Percentiles rank a stretch among this genome's conserved stretches.
These are phyloP conservation scores for Glutinoglossum americanum DNA, from an alignment of 495 filamentous ascomycete species.

Conservation along the genomic window DNA sequence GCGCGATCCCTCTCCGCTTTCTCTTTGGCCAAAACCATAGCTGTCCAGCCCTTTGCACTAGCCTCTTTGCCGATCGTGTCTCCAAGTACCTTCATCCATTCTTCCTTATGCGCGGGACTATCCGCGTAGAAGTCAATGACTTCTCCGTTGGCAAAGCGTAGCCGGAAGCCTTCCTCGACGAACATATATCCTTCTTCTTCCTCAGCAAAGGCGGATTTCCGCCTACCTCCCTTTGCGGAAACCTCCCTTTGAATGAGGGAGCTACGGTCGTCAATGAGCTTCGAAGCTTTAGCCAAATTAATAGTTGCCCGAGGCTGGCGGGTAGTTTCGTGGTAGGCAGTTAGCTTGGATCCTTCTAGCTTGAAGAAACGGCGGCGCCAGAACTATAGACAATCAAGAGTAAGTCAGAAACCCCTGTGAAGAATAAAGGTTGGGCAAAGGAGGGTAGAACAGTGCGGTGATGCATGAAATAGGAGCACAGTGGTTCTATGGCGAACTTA, in stretches of 20 bases:
- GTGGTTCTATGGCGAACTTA: constrained; percentile 29
- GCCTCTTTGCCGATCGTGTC: constrained; percentile 59
- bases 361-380: constrained; percentile 98
- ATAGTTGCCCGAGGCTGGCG: constrained; percentile 91
- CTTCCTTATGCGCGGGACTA: constrained; percentile 60
- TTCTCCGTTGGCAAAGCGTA: constrained; percentile 93
- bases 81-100: constrained; percentile 80
- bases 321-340: constrained; percentile 87
- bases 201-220: constrained; percentile 88
- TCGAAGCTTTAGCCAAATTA: constrained; percentile 81
- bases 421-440: not conserved
- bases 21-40: constrained; percentile 45
- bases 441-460: not conserved
- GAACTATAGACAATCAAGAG: constrained; percentile 31
- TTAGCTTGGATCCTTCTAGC: constrained; percentile 72
- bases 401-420: constrained; percentile 13
- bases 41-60: constrained; percentile 45
- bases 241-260: constrained; percentile 62
- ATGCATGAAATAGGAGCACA: too few relatives aligned
- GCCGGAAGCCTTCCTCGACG: constrained; percentile 95
- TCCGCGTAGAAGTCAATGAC: constrained; percentile 98
- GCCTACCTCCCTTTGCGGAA: constrained; percentile 47
- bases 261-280: constrained; percentile 82
- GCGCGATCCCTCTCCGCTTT: constrained; percentile 8
- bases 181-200: constrained; percentile 99